Percentiles rank a stretch among this genome's conserved stretches.
Evolutionary conservation across 2,329 filamentous ascomycete genomes (phyloP).

Genomic region (Fusarium beomiforme): DNA sequence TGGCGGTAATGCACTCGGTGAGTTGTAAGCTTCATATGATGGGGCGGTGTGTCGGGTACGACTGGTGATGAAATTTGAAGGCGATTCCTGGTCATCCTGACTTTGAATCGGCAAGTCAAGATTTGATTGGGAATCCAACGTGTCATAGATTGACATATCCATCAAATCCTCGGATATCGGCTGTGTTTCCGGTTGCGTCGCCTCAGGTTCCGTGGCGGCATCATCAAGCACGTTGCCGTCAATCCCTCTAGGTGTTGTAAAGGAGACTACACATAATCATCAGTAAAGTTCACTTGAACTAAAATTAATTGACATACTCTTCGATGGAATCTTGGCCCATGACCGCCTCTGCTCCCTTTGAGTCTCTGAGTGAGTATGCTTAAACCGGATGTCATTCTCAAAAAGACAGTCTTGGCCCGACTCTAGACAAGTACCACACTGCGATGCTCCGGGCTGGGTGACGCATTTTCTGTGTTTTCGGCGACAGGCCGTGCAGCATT

Average conservation of each 20-base stretch:
- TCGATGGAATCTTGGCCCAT: background rate
- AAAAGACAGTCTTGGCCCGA: background rate
- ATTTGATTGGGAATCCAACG: fast-evolving
- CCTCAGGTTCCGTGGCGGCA: fast-evolving
- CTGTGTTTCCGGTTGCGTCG: background rate
- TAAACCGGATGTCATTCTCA: slow-evolving; percentile 10
- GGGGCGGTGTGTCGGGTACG: background rate
- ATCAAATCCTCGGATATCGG: background rate
- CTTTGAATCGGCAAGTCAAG: fast-evolving
- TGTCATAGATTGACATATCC: background rate
- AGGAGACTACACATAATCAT: background rate
- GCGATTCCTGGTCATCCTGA: background rate
- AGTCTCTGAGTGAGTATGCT: background rate
- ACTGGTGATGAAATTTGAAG: background rate
- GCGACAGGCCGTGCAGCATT: slow-evolving; percentile 1
- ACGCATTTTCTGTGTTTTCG: slow-evolving; percentile 6
- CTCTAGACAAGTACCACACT: slow-evolving; percentile 3
- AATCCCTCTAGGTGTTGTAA: background rate
- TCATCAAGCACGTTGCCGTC: background rate
- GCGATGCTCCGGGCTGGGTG: background rate
- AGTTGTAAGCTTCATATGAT: background rate
- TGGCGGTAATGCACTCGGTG: background rate
- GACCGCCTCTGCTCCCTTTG: background rate
- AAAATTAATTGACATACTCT: background rate
- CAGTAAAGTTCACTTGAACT: too few relatives aligned